Conservation (phyloP, 768 basidiomycete genomes). For the Tulasnella sp. region DNA sequence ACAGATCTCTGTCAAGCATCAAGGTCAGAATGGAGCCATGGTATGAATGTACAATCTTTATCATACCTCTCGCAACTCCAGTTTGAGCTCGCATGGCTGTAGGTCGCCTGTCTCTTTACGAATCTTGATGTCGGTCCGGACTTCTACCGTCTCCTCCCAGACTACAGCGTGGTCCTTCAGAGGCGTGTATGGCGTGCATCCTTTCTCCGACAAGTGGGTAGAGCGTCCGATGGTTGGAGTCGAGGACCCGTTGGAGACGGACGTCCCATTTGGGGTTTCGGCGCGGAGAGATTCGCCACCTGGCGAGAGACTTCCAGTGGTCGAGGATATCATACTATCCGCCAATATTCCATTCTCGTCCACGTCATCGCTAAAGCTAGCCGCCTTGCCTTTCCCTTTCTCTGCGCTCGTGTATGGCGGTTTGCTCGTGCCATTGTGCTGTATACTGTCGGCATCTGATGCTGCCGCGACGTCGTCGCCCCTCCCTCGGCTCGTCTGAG, state of each 20-base stretch:
- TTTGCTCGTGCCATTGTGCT: slow-evolving; percentile 19
- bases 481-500: slow-evolving; percentile 19
- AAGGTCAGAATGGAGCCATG: background rate
- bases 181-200: slow-evolving; percentile 47
- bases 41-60: background rate
- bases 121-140: slow-evolving; percentile 50
- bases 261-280: slow-evolving; percentile 16
- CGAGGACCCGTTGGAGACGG: background rate
- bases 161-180: slow-evolving; percentile 54
- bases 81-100: slow-evolving; percentile 50
- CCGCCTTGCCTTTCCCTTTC: slow-evolving; percentile 15
- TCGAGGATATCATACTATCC: slow-evolving; percentile 12
- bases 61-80: slow-evolving; percentile 48
- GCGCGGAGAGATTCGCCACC: slow-evolving; percentile 11
- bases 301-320: background rate
- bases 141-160: slow-evolving; percentile 50
- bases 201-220: slow-evolving; percentile 33
- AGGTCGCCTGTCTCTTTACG: slow-evolving; percentile 42
- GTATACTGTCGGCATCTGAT: background rate
- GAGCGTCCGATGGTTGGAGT: background rate
- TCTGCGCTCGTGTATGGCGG: slow-evolving; percentile 1
- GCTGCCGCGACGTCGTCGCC: slow-evolving; percentile 28
- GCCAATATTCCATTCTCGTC: background rate
- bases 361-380: slow-evolving; percentile 24
- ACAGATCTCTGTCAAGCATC: no score